Evolutionary conservation across 768 basidiomycete genomes (phyloP).

Genomic region (Tremella yokohamensis): DNA sequence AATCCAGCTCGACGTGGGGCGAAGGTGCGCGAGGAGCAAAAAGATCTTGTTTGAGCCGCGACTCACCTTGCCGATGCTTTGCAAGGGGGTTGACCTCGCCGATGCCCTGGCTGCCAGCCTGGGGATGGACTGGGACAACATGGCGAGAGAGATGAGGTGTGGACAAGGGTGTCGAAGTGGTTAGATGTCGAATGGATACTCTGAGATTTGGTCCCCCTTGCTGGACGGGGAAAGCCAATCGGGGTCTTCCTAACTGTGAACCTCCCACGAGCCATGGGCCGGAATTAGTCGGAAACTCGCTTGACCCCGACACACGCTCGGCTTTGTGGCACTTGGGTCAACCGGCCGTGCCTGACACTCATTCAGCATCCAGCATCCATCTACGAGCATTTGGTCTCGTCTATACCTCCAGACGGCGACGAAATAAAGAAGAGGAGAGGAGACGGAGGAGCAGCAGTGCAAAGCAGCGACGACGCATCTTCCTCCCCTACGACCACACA

Average conservation of each 20-base stretch:
- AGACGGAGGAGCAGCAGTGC: no score
- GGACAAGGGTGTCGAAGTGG: slow-evolving; percentile 5
- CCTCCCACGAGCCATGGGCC: no score
- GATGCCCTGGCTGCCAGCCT: slow-evolving; percentile 27
- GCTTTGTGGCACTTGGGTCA: no score
- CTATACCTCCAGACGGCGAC: no score
- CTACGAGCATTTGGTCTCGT: no score
- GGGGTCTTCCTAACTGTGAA: neutral
- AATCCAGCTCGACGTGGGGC: neutral
- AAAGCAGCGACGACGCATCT: no score
- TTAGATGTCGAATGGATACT: no score
- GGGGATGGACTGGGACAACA: slow-evolving; percentile 33
- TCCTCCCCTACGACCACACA: neutral
- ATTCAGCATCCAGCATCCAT: no score
- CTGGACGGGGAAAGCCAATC: slow-evolving; percentile 1
- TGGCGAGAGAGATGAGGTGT: slow-evolving; percentile 10
- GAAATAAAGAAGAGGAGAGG: no score
- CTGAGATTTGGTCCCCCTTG: neutral
- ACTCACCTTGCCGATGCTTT: slow-evolving; percentile 23
- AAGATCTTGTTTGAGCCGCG: neutral
- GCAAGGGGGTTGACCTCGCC: slow-evolving; percentile 4
- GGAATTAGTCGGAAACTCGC: no score
- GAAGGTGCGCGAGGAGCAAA: neutral
- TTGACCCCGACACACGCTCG: no score
- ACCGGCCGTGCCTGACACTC: no score